Percentiles rank a stretch among this genome's conserved stretches.
These are phyloP conservation scores for Backusella liffmaniae DNA, from an alignment of 192 early-diverging fungal species.

Conservation along the genomic window DNA sequence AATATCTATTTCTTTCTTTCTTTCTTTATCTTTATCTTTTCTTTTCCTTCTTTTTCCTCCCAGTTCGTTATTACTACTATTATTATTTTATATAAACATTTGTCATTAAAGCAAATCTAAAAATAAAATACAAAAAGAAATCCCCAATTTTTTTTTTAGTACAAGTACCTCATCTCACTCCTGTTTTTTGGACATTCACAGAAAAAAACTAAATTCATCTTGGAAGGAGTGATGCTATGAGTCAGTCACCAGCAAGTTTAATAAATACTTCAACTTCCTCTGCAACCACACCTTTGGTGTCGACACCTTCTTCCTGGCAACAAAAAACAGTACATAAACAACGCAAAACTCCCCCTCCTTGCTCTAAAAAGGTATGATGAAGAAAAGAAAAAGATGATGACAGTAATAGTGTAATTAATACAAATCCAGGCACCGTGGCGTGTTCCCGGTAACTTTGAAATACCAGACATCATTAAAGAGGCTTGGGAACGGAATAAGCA, in stretches of 20 bases:
- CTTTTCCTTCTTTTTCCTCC: constrained; percentile 6
- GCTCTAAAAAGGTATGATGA: background rate
- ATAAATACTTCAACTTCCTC: constrained; percentile 1
- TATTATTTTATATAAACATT: background rate
- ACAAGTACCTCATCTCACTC: background rate
- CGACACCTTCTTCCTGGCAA: constrained; percentile 5
- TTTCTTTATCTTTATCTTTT: constrained; percentile 14
- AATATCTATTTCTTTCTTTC: background rate
- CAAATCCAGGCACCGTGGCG: constrained; percentile 17
- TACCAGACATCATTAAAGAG: constrained; percentile 39
- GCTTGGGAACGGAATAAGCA: constrained; percentile 17
- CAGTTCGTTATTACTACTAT: background rate
- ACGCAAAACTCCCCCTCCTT: background rate
- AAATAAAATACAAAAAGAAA: background rate
- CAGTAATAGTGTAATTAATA: background rate
- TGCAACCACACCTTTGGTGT: background rate
- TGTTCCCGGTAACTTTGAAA: constrained; percentile 25
- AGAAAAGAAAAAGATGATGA: background rate
- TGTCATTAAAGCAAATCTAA: background rate
- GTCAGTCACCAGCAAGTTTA: background rate
- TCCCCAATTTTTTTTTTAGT: background rate
- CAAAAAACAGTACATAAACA: background rate
- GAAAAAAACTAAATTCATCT: constrained; percentile 2
- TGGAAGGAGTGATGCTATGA: background rate
- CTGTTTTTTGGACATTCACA: background rate